A percentile compares a stretch with the other conserved stretches of the same genome.
phyloP scores from a whole-genome alignment of 305 asterid species.

The Fraxinus sp. region DNA sequence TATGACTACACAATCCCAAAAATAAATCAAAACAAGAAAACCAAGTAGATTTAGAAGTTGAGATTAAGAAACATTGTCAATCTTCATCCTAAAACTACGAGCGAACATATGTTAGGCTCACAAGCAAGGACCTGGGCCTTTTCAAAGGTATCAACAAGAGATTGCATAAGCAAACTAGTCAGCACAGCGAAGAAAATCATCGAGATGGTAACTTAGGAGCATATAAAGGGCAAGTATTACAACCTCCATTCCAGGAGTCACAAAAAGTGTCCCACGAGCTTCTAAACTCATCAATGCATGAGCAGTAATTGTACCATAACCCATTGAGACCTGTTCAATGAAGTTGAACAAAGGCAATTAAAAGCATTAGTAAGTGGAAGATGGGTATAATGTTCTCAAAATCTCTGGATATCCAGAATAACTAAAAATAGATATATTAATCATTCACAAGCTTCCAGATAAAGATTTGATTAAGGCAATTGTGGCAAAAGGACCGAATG shows the following conservation, averaged over 20 bases:
- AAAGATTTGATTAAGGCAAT: neutral
- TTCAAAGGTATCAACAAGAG: neutral
- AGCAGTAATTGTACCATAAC: conserved; percentile 73
- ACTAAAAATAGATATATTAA: neutral
- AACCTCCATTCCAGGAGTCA: conserved; percentile 94
- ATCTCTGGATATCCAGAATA: conserved; percentile 5
- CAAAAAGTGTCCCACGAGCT: conserved; percentile 93
- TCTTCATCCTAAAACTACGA: conserved; percentile 7
- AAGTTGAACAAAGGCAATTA: conserved; percentile 29
- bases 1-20: conserved; percentile 62
- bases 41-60: neutral
- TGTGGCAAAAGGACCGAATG: neutral
- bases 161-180: neutral
- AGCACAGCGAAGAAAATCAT: neutral
- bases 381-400: neutral
- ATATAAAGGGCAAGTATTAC: conserved; percentile 13
- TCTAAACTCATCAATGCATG: conserved; percentile 90
- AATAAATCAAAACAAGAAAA: neutral
- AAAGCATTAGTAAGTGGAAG: conserved; percentile 17
- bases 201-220: neutral
- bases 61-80: conserved; percentile 12
- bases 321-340: conserved; percentile 79
- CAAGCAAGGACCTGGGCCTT: neutral
- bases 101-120: neutral
- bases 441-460: neutral